Evolutionary conservation across 345 rosid species (phyloP).

Genomic region (Bretschneidera sinensis): DNA sequence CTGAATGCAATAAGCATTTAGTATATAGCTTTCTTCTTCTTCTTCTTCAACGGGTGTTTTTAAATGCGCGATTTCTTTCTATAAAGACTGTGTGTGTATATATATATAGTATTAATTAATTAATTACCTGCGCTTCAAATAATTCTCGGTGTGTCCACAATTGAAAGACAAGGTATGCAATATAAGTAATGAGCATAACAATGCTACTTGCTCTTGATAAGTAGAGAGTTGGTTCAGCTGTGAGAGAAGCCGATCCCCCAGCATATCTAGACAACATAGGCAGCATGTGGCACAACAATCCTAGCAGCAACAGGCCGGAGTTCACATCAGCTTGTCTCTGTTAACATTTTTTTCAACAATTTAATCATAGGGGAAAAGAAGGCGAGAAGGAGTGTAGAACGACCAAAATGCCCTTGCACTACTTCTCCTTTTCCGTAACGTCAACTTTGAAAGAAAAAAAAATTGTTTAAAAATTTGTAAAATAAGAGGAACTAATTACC

Average conservation of each 20-base stretch:
- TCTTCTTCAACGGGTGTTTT: too few relatives aligned
- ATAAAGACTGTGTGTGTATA: too few relatives aligned
- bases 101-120: too few relatives aligned
- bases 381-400: too few relatives aligned
- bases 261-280: conserved; percentile 56
- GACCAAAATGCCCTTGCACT: too few relatives aligned
- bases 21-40: too few relatives aligned
- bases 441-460: not conserved
- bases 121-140: conserved; percentile 59
- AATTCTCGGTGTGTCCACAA: conserved; percentile 65
- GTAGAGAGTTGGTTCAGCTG: conserved; percentile 39
- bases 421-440: too few relatives aligned
- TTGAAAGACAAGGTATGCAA: conserved; percentile 75
- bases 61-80: too few relatives aligned
- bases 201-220: conserved; percentile 82
- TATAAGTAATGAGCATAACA: conserved; percentile 72
- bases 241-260: conserved; percentile 24
- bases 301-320: conserved; percentile 60
- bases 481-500: conserved; percentile 25
- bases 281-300: conserved; percentile 62
- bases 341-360: conserved; percentile 2
- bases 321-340: conserved; percentile 94
- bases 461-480: not conserved
- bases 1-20: too few relatives aligned
- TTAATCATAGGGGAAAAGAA: too few relatives aligned